Conservation (phyloP, 768 basidiomycete genomes). For the Lepiota venenata region DNA sequence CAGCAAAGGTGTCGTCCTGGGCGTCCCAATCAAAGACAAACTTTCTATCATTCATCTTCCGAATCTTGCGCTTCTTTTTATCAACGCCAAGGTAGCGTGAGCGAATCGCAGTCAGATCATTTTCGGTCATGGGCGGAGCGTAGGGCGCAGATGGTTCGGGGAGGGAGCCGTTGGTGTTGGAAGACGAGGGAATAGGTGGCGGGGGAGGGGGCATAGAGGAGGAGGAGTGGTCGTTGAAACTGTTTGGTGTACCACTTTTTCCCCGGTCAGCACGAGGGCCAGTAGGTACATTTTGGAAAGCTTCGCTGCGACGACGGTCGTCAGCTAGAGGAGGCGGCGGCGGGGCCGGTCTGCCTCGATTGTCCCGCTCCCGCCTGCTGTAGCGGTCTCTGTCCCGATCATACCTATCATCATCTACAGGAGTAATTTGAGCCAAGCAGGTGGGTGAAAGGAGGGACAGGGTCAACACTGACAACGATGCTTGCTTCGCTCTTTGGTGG, state of each 20-base stretch:
- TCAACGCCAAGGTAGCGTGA: slow-evolving; percentile 94
- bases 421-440: too few relatives aligned
- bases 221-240: slow-evolving; percentile 21
- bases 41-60: slow-evolving; percentile 94
- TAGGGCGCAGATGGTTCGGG: slow-evolving; percentile 34
- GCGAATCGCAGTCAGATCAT: slow-evolving; percentile 78
- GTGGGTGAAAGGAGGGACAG: too few relatives aligned
- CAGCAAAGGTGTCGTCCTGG: slow-evolving; percentile 88
- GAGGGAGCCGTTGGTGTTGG: slow-evolving; percentile 32
- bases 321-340: slow-evolving; percentile 27
- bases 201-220: slow-evolving; percentile 51
- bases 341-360: slow-evolving; percentile 28
- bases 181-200: background rate
- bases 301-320: slow-evolving; percentile 30
- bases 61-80: slow-evolving; percentile 91
- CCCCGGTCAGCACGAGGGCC: slow-evolving; percentile 78
- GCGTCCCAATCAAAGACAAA: slow-evolving; percentile 99
- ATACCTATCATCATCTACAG: slow-evolving; percentile 52
- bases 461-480: slow-evolving; percentile 46
- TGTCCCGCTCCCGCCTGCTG: slow-evolving; percentile 16
- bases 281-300: slow-evolving; percentile 73
- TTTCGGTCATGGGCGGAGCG: slow-evolving; percentile 71
- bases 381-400: slow-evolving; percentile 44
- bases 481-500: slow-evolving; percentile 38
- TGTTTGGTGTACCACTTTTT: slow-evolving; percentile 32